phyloP scores from a whole-genome alignment of 2,329 filamentous ascomycete species.

The Drechslerella coelobrocha region DNA sequence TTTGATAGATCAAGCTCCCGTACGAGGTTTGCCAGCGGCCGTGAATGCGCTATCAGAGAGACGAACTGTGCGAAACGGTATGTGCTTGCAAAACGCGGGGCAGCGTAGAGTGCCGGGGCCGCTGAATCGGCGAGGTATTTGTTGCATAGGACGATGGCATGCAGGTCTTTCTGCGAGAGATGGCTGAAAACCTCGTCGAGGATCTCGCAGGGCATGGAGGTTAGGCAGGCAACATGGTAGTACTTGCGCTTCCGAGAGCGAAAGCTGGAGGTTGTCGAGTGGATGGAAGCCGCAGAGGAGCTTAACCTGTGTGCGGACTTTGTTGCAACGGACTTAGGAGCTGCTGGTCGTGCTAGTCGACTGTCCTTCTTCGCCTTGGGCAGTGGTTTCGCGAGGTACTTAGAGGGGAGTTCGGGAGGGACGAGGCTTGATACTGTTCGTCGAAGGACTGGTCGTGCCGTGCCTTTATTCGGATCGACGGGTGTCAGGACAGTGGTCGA shows the following conservation, averaged over 20 bases:
- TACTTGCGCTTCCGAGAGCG: conserved; percentile 54
- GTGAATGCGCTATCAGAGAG: conserved; percentile 54
- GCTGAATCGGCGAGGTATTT: conserved; percentile 53
- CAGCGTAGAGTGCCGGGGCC: conserved; percentile 52
- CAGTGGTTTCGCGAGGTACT: conserved; percentile 11
- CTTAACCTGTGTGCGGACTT: conserved; percentile 47
- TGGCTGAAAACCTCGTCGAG: conserved; percentile 55
- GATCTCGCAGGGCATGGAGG: conserved; percentile 54
- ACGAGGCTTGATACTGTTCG: conserved; percentile 47
- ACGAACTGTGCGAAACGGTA: conserved; percentile 56
- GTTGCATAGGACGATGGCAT: conserved; percentile 53
- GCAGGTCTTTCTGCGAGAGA: conserved; percentile 53
- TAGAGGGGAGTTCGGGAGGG: conserved; percentile 36
- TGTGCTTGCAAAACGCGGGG: conserved; percentile 53
- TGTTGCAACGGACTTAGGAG: conserved; percentile 22
- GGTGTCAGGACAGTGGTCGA: conserved; percentile 25
- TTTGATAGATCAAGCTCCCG: conserved; percentile 52
- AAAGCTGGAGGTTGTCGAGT: conserved; percentile 52
- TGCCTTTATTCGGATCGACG: conserved; percentile 41
- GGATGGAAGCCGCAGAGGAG: conserved; percentile 53
- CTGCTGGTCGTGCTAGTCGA: conserved; percentile 1
- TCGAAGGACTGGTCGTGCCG: conserved; percentile 26
- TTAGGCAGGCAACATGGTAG: conserved; percentile 53
- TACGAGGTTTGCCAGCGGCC: conserved; percentile 54
- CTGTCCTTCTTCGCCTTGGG: conserved; percentile 37